These are phyloP conservation scores for Pyropia haitanensis DNA, from an alignment of 23 red algal genomes.

Conservation along the genomic window DNA sequence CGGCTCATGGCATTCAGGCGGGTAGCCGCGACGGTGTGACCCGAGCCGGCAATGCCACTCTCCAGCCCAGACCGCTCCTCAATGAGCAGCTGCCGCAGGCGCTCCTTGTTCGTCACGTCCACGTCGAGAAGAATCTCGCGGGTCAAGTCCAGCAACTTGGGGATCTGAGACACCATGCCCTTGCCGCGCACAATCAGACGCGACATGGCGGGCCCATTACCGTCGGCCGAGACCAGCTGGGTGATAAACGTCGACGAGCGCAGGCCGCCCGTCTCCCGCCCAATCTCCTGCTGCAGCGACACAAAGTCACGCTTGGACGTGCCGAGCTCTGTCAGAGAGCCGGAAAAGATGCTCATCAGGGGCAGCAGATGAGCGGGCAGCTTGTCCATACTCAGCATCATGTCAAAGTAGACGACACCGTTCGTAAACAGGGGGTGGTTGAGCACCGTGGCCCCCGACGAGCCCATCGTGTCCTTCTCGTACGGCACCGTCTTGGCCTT, in stretches of 20 bases:
- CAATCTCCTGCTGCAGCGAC: slow-evolving; percentile 71
- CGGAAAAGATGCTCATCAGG: slow-evolving; percentile 57
- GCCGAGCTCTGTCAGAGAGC: slow-evolving; percentile 65
- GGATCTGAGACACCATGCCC: slow-evolving; percentile 29
- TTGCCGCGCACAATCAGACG: slow-evolving; percentile 81
- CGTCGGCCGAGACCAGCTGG: slow-evolving; percentile 48
- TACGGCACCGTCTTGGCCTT: slow-evolving; percentile 61
- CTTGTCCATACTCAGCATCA: slow-evolving; percentile 64
- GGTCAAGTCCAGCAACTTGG: slow-evolving; percentile 42
- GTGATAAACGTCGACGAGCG: slow-evolving; percentile 20
- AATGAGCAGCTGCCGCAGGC: slow-evolving; percentile 79
- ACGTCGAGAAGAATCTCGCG: slow-evolving; percentile 69
- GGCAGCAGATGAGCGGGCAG: slow-evolving; percentile 65
- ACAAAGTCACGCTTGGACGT: slow-evolving; percentile 74
- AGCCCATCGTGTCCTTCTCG: slow-evolving; percentile 18
- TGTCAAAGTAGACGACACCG: slow-evolving; percentile 84
- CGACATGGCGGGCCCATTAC: slow-evolving; percentile 49
- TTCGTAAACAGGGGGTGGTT: slow-evolving; percentile 75
- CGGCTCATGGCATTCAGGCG: slow-evolving; percentile 75
- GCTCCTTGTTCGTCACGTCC: slow-evolving; percentile 58
- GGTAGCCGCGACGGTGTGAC: slow-evolving; percentile 55
- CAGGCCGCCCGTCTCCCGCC: slow-evolving; percentile 84
- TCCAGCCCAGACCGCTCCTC: slow-evolving; percentile 85
- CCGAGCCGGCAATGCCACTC: slow-evolving; percentile 49
- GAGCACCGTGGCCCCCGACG: slow-evolving; percentile 30